phyloP scores from a whole-genome alignment of 2,329 filamentous ascomycete species.

The Elsinoe ampelina region DNA sequence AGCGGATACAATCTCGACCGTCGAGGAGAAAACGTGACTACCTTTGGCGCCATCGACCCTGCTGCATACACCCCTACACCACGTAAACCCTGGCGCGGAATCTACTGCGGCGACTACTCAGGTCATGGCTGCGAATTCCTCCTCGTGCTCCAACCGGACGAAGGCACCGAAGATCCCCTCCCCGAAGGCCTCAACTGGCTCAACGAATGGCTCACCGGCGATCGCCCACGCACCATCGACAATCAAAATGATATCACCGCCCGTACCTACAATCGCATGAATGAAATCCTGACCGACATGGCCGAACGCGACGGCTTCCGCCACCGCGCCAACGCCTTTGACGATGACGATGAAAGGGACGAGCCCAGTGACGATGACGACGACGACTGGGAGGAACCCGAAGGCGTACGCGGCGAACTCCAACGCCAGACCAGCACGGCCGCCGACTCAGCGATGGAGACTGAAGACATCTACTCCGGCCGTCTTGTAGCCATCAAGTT shows the following conservation, averaged over 20 bases:
- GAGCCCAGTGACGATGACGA: conserved; percentile 30
- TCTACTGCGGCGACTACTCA: conserved; percentile 88
- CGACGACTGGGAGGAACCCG: conserved; percentile 28
- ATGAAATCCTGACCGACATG: conserved; percentile 10
- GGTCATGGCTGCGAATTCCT: conserved; percentile 85
- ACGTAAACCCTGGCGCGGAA: conserved; percentile 75
- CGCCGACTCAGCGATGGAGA: background rate
- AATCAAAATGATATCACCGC: conserved; percentile 14
- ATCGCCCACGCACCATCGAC: conserved; percentile 15
- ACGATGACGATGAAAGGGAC: conserved; percentile 15
- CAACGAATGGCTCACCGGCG: conserved; percentile 23
- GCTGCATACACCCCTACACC: conserved; percentile 69
- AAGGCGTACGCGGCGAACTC: conserved; percentile 23
- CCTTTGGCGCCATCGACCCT: conserved; percentile 65
- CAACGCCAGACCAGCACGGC: conserved; percentile 1
- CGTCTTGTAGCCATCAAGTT: conserved; percentile 77
- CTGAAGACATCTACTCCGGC: conserved; percentile 47
- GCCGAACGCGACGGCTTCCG: conserved; percentile 9
- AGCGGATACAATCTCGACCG: conserved; percentile 27
- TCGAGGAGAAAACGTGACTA: conserved; percentile 46
- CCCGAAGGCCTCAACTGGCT: conserved; percentile 30
- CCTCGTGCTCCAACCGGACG: conserved; percentile 65
- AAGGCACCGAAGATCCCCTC: conserved; percentile 30
- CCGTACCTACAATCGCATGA: conserved; percentile 10
- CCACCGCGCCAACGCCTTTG: conserved; percentile 6